Evolutionary conservation across 2,329 filamentous ascomycete species (phyloP).

Genomic region (Fusarium sp.): DNA sequence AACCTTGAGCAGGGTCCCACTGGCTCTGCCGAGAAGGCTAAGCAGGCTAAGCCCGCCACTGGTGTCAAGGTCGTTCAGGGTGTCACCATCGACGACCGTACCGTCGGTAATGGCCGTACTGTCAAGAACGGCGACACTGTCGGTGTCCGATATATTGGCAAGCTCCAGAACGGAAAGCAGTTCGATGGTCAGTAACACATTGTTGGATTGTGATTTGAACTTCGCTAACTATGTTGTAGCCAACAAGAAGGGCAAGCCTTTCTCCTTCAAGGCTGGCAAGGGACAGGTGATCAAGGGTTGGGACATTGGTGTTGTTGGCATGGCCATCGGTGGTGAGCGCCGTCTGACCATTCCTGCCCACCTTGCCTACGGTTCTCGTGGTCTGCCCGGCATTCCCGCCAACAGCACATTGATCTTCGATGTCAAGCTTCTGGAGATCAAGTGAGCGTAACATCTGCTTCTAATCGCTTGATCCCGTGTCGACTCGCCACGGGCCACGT

Average conservation of each 20-base stretch:
- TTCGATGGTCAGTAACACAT: conserved; percentile 83
- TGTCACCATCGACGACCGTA: conserved; percentile 96
- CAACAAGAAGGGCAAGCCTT: conserved; percentile 99
- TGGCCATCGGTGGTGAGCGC: conserved; percentile 94
- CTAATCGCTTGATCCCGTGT: conserved; percentile 25
- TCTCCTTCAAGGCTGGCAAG: conserved; percentile 93
- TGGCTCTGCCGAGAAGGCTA: conserved; percentile 69
- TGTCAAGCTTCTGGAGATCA: conserved; percentile 87
- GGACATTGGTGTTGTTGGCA: conserved; percentile 94
- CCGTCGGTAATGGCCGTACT: conserved; percentile 85
- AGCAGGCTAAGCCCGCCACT: conserved; percentile 62
- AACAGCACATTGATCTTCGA: conserved; percentile 96
- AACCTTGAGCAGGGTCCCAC: conserved; percentile 98
- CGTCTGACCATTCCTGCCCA: conserved; percentile 89
- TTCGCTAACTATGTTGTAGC: conserved; percentile 65
- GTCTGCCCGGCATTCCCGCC: conserved; percentile 85
- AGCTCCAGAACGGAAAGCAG: conserved; percentile 93
- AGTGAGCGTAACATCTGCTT: conserved; percentile 66
- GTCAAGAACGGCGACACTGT: conserved; percentile 94
- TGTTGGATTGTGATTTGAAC: not conserved
- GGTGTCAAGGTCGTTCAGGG: conserved; percentile 87
- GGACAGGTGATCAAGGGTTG: conserved; percentile 99
- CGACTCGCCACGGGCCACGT: conserved; percentile 34
- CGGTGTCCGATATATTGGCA: conserved; percentile 97
- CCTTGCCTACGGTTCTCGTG: conserved; percentile 90